A percentile compares a stretch with the other conserved stretches of the same genome.
phyloP scores from a whole-genome alignment of 2,329 filamentous ascomycete genomes.

The Hirsutella rhossiliensis region DNA sequence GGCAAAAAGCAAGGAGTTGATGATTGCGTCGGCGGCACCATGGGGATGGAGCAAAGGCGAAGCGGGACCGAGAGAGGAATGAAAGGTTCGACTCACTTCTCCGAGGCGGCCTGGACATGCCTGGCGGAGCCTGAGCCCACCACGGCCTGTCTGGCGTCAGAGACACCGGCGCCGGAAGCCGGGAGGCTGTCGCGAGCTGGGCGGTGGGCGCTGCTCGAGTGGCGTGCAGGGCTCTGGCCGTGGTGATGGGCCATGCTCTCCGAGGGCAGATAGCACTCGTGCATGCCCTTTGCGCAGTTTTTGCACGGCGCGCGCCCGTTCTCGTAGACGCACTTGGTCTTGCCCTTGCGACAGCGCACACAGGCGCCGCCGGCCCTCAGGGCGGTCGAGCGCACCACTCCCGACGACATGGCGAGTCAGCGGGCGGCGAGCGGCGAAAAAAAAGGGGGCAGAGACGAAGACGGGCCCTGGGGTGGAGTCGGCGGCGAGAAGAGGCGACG shows the following conservation, averaged over 20 bases:
- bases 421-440: neutral
- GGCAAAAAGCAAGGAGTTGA: too few species aligned
- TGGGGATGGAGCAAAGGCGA: constrained; percentile 1
- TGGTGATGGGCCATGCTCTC: constrained; percentile 48
- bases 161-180: constrained; percentile 34
- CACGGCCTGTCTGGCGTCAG: constrained; percentile 30
- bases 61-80: neutral
- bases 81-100: constrained; percentile 37
- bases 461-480: neutral
- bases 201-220: constrained; percentile 32
- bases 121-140: constrained; percentile 31
- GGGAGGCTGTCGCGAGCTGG: constrained; percentile 42
- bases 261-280: constrained; percentile 50
- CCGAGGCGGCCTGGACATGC: constrained; percentile 32
- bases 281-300: constrained; percentile 52
- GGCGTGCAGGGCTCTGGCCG: constrained; percentile 43
- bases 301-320: constrained; percentile 50
- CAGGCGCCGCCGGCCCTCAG: constrained; percentile 49
- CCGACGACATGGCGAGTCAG: constrained; percentile 27
- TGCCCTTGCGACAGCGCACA: constrained; percentile 51
- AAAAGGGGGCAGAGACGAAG: neutral
- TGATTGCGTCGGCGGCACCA: too few species aligned
- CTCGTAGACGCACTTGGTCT: constrained; percentile 53
- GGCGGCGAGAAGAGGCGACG: neutral
- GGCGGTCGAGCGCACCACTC: constrained; percentile 43